Percentiles rank a stretch among this genome's conserved stretches.
phyloP scores from a whole-genome alignment of 2,329 filamentous ascomycete genomes.

The Venturia oleaginea region DNA sequence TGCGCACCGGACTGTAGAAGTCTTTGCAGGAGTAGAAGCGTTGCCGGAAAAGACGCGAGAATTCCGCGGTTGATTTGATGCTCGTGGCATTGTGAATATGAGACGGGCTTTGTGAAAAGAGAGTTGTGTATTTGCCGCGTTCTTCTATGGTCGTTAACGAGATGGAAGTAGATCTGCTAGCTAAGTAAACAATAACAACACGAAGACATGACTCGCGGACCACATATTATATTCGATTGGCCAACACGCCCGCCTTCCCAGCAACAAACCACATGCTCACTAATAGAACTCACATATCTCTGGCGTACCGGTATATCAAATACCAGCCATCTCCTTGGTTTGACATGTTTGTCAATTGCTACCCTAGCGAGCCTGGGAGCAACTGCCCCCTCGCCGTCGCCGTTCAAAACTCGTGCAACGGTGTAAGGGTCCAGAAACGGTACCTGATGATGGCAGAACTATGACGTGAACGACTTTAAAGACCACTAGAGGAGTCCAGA shows the following conservation, averaged over 20 bases:
- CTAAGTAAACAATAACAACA: not conserved
- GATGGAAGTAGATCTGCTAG: not conserved
- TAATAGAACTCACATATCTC: not conserved
- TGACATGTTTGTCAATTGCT: not conserved
- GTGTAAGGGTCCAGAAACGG: not conserved
- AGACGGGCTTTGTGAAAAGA: not conserved
- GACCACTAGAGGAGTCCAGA: not conserved
- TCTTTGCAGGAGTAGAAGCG: constrained; percentile 13
- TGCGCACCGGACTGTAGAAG: constrained; percentile 8
- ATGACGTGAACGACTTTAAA: constrained; percentile 1
- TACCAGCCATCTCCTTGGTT: too few species aligned
- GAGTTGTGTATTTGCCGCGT: not conserved
- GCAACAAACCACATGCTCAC: not conserved
- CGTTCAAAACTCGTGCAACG: not conserved
- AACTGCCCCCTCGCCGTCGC: not conserved
- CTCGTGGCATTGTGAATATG: constrained; percentile 11
- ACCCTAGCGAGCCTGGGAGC: too few species aligned
- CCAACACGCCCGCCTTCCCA: not conserved
- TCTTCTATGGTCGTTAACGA: not conserved
- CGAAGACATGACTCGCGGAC: not conserved
- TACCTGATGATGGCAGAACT: not conserved
- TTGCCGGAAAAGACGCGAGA: constrained; percentile 14
- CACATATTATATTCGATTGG: not conserved
- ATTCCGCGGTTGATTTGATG: constrained; percentile 11
- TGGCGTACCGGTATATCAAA: not conserved